These are phyloP conservation scores for Lepraria neglecta DNA, from an alignment of 495 filamentous ascomycete genomes.

Conservation along the genomic window DNA sequence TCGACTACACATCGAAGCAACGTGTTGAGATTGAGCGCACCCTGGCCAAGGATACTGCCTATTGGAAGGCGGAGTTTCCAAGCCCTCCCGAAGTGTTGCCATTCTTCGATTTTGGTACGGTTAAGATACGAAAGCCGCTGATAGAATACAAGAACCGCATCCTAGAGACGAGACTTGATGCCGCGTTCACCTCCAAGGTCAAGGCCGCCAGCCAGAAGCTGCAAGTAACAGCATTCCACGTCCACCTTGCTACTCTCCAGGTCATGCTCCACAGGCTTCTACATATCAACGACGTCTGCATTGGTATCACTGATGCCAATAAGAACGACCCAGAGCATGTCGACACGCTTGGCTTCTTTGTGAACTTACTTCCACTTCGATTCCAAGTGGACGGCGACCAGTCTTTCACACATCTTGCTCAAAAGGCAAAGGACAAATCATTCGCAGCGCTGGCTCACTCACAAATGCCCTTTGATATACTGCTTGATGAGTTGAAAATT, in stretches of 20 bases:
- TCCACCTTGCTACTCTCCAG: slow-evolving; percentile 37
- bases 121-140: not conserved
- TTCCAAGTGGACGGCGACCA: slow-evolving; percentile 23
- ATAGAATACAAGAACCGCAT: not conserved
- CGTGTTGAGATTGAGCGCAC: no score
- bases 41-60: no score
- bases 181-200: slow-evolving; percentile 18
- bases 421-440: slow-evolving; percentile 18
- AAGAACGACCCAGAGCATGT: no score
- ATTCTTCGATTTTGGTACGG: not conserved
- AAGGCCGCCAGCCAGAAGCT: slow-evolving; percentile 22
- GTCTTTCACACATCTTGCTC: not conserved
- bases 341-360: slow-evolving; percentile 34
- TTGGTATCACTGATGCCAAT: slow-evolving; percentile 41
- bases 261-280: slow-evolving; percentile 28
- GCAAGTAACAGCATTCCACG: slow-evolving; percentile 37
- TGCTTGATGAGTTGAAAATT: slow-evolving; percentile 37
- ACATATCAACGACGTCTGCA: slow-evolving; percentile 32
- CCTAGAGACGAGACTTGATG: not conserved
- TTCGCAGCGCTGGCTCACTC: slow-evolving; percentile 33
- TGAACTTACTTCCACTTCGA: slow-evolving; percentile 45
- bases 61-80: no score
- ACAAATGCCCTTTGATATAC: slow-evolving; percentile 39
- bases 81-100: no score
- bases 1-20: no score